Evolutionary conservation across 306 rosid genomes (phyloP), one percentile per base, ranked within the genome.

Genomic region (Crotalaria pallida): DNA sequence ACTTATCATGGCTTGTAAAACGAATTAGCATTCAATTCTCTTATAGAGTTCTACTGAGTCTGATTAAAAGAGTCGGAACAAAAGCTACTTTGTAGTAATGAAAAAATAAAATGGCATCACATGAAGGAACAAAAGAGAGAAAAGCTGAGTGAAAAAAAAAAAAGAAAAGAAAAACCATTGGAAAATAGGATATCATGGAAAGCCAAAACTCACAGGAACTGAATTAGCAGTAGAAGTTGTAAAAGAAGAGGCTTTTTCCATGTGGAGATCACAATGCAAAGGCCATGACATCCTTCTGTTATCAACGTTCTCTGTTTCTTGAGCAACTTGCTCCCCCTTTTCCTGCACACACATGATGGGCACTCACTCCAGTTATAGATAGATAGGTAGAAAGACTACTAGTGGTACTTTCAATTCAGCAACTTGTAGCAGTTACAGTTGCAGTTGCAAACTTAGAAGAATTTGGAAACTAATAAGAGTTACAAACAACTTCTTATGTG

Each of bases 341-440:
- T 89, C 96, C 71, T 83, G 85, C 38, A 87, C 84, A 76, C 97
- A 95, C 97, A 95, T 91, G 87, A 95, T 91, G 87, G 10, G 71
- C 45, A 58, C 57, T 73, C 45, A 58, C 57, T 71, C 66, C 73
- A 52, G 75, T n/a, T n/a, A n/a, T n/a, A n/a, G n/a, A n/a, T n/a
- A n/a, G n/a, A n/a, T n/a, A 38, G 44, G 10, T 38, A 38, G 41
- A 8, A 34, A 34, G 44, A 10, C 44, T 38, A 10, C 44, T 38
- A 10, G 50, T 60, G 31, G 89, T 62, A 47, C 67, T 70, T 72
- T 81, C 67, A 41, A 73, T 74, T 73, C 57, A 63, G 62, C 67
- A 77, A 75, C 74, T 72, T 55, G 80, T 56, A 38, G 2, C 33
- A 55, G 44, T 7, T 36, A 36, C 1, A 56, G 33, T 56, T 40